A percentile compares a stretch with the other conserved stretches of the same genome.
Evolutionary conservation across 331 rosid species (phyloP).

Genomic region (Quercus lobata): DNA sequence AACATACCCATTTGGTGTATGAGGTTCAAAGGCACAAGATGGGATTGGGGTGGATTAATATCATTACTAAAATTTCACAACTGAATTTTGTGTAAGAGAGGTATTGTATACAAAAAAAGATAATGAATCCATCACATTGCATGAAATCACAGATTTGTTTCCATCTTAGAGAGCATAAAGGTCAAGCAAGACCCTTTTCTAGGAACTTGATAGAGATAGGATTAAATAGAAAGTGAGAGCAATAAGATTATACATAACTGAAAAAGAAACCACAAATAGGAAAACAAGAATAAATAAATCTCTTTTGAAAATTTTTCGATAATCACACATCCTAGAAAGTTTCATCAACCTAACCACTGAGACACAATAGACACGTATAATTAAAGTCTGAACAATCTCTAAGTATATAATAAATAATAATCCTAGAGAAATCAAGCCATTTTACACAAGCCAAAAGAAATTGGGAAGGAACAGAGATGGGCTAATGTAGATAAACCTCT

Average conservation of each 20-base stretch:
- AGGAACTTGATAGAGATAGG: background rate
- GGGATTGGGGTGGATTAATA: too few species aligned
- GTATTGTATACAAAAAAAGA: too few species aligned
- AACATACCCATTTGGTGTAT: too few species aligned
- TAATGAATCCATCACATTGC: too few species aligned
- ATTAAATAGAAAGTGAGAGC: background rate
- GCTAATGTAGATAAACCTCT: background rate
- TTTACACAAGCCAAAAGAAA: slow-evolving; percentile 14
- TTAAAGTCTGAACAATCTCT: background rate
- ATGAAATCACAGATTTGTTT: background rate
- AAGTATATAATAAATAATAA: slow-evolving; percentile 9
- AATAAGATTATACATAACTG: background rate
- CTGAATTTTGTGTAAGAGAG: too few species aligned
- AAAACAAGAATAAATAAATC: background rate
- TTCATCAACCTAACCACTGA: background rate
- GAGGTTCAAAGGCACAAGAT: too few species aligned
- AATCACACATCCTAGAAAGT: background rate
- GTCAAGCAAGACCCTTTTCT: background rate
- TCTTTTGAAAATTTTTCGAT: background rate
- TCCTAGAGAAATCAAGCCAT: slow-evolving; percentile 25
- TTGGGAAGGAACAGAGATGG: background rate
- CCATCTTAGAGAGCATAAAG: background rate
- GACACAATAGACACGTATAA: background rate
- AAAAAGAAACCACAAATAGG: background rate
- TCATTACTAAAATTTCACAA: too few species aligned